These are phyloP conservation scores for Chloris gayana DNA, from an alignment of 176 grass and related monocot genomes.

Conservation along the genomic window DNA sequence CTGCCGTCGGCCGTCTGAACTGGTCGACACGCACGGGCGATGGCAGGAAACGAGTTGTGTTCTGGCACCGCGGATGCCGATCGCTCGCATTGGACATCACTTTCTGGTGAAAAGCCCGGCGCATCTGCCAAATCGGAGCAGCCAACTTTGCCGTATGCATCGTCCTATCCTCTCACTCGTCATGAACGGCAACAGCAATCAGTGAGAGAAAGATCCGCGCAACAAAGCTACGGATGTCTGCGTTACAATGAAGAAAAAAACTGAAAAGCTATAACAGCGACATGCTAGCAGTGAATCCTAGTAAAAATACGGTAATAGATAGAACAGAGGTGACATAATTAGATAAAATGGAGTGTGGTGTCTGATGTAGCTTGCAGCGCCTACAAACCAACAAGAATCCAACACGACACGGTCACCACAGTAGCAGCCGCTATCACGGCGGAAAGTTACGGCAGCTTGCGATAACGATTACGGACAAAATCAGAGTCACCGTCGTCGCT, in stretches of 20 bases:
- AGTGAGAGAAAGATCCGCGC: not conserved
- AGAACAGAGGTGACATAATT: not conserved
- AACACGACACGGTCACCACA: not conserved
- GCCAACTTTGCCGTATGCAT: not conserved
- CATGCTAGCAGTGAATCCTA: not conserved
- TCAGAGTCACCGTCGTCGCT: not conserved
- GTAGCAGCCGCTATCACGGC: not conserved
- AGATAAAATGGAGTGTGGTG: too few relatives aligned
- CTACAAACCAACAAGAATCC: slow-evolving; percentile 14
- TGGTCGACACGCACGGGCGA: slow-evolving; percentile 11
- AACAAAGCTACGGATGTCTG: not conserved
- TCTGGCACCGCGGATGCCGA: slow-evolving; percentile 8
- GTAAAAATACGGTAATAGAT: too few relatives aligned
- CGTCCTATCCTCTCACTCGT: not conserved
- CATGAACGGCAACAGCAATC: not conserved
- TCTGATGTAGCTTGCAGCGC: slow-evolving; percentile 12
- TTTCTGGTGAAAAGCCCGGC: slow-evolving; percentile 6
- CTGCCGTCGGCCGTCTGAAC: slow-evolving; percentile 3
- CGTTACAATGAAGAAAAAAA: not conserved
- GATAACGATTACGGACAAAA: slow-evolving; percentile 17
- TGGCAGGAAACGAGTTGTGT: not conserved
- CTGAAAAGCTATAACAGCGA: not conserved
- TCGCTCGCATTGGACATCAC: slow-evolving; percentile 17
- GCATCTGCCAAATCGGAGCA: not conserved
- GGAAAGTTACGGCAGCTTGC: slow-evolving; percentile 29